phyloP scores from a whole-genome alignment of 805 yeast species.

The Candida easanensis region DNA sequence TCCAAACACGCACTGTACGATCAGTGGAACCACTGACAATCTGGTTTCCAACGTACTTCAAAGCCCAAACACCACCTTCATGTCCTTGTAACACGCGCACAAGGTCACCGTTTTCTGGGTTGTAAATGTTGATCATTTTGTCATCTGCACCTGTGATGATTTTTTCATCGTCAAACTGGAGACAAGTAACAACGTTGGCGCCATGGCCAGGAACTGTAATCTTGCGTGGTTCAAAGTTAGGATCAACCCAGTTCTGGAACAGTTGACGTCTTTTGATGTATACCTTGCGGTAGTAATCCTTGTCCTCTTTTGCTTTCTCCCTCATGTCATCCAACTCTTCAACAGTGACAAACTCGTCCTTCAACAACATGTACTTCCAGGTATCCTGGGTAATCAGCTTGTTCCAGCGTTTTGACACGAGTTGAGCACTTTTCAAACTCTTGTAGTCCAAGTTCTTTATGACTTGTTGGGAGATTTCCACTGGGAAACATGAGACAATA shows the following conservation, averaged over 20 bases:
- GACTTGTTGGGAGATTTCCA: slow-evolving; percentile 68
- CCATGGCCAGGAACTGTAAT: slow-evolving; percentile 70
- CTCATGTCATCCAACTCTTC: slow-evolving; percentile 39
- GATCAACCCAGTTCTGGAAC: slow-evolving; percentile 74
- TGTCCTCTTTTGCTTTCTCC: slow-evolving; percentile 5
- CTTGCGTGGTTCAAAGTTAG: slow-evolving; percentile 62
- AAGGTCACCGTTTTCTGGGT: slow-evolving; percentile 67
- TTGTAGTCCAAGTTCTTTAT: slow-evolving; percentile 60
- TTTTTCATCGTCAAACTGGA: slow-evolving; percentile 87
- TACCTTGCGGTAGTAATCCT: slow-evolving; percentile 12
- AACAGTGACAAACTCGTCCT: slow-evolving; percentile 56
- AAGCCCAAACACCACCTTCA: slow-evolving; percentile 98
- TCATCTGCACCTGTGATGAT: slow-evolving; percentile 94
- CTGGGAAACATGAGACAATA: slow-evolving; percentile 64
- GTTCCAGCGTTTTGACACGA: slow-evolving; percentile 72
- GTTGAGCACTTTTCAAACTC: slow-evolving; percentile 57
- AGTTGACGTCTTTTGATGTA: slow-evolving; percentile 25
- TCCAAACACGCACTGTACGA: slow-evolving; percentile 92
- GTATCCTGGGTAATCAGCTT: slow-evolving; percentile 55
- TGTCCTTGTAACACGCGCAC: slow-evolving; percentile 73
- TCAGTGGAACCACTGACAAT: slow-evolving; percentile 94
- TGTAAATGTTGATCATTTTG: slow-evolving; percentile 74
- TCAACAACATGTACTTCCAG: slow-evolving; percentile 66
- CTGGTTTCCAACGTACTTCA: slow-evolving; percentile 79
- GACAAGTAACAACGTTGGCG: slow-evolving; percentile 85